Evolutionary conservation across 2,329 filamentous ascomycete genomes (phyloP), one percentile per base, ranked within the genome.

Genomic region (Sporothrix variecibatus): DNA sequence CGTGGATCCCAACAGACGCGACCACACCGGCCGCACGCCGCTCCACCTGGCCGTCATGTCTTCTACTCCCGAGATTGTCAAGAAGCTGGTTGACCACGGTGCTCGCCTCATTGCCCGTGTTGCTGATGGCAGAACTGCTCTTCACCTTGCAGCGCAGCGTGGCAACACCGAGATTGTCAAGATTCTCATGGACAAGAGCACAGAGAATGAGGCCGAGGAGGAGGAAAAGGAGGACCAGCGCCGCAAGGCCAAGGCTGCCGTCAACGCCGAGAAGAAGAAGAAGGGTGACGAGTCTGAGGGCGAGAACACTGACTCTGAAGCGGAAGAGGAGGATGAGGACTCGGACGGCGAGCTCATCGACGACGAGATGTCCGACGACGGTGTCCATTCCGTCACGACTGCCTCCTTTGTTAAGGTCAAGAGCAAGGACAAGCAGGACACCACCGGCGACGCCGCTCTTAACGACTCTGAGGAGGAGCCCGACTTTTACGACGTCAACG

Each of bases 401-500:
- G 91, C 89, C 0, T 95, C 93, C 0, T 94, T 93, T 77, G 87
- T 95, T 77, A 92, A 94, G 71, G 83, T 95, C 75, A 85, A 83
- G 26, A 82, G 82, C 26, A 80, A 84, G 15, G 76, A 79, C n/a
- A 80, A 84, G 5, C 72, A 79, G n/a, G 76, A 75, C 8, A 77
- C 78, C 0, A 79, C 81, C 1, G 76, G 75, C 15, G 78, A 79
- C 0, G 79, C 81, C 1, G 83, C 86, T 0, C 84, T 86, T 0
- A 88, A 91, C 6, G 88, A 90, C 7, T 84, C 88, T 28, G 86
- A 89, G 1, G 86, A 91, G 11, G 92, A 93, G 26, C 93, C 93
- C 0, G 93, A 97, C 81, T 88, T 95, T 71, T 95, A 93, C 80
- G 90, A 96, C 77, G 87, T 95, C 75, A 91, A 97, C 77, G 88